A percentile compares a stretch with the other conserved stretches of the same genome.
phyloP scores from a whole-genome alignment of 106 monocot species.

The Platanthera guangdongensis region DNA sequence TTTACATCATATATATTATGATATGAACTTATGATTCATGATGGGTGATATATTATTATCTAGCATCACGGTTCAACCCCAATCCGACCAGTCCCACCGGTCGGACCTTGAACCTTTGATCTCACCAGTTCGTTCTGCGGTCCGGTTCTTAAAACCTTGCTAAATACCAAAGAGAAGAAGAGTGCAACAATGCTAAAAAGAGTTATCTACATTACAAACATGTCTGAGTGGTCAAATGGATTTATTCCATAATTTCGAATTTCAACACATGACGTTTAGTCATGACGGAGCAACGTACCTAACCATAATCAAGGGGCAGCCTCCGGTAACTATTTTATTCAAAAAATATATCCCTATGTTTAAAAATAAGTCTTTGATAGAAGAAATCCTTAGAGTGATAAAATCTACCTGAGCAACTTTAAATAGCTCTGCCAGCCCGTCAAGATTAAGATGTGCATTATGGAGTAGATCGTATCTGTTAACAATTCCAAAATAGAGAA shows the following conservation, averaged over 20 bases:
- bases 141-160: too few relatives aligned
- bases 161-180: not conserved
- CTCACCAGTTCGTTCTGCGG: too few relatives aligned
- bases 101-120: too few relatives aligned
- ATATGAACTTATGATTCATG: too few relatives aligned
- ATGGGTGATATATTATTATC: too few relatives aligned
- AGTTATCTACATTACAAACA: not conserved
- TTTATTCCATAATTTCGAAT: not conserved
- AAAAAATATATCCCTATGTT: not conserved
- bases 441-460: conserved; percentile 98
- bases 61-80: too few relatives aligned
- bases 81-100: too few relatives aligned
- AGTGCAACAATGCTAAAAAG: not conserved
- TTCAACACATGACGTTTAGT: not conserved
- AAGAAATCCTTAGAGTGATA: not conserved
- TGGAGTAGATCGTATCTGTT: conserved; percentile 90
- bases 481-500: not conserved
- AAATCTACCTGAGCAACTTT: conserved; percentile 73
- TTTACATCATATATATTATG: too few relatives aligned
- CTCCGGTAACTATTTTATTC: not conserved
- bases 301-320: not conserved
- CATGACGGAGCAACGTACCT: not conserved
- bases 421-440: conserved; percentile 85
- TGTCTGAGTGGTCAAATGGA: not conserved
- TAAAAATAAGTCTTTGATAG: not conserved